Evolutionary conservation across 345 rosid species (phyloP).

Genomic region (Orychophragmus violaceus): DNA sequence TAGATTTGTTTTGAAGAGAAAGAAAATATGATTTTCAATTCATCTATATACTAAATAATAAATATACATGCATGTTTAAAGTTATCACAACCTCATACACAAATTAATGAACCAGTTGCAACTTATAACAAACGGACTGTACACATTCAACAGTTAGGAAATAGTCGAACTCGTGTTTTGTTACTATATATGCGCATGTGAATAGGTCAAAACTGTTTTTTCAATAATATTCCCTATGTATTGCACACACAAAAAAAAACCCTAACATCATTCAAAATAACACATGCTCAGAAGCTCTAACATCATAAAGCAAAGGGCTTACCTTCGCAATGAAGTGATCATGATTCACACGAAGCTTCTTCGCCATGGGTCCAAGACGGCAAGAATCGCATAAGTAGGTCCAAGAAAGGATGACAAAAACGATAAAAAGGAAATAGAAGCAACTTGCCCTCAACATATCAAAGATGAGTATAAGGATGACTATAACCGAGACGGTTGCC

Average conservation of each 20-base stretch:
- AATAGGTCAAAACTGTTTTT: not conserved
- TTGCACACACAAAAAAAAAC: not conserved
- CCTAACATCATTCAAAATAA: not conserved
- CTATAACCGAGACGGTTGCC: not conserved
- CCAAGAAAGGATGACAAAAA: constrained; percentile 31
- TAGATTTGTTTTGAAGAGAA: not conserved
- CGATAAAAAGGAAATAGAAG: constrained; percentile 32
- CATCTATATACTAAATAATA: not conserved
- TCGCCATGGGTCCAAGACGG: constrained; percentile 29
- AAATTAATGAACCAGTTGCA: not conserved
- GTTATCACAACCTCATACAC: not conserved
- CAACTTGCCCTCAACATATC: constrained; percentile 25
- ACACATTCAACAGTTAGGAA: not conserved
- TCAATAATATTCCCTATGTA: not conserved
- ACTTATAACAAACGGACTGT: too few species aligned
- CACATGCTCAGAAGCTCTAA: not conserved
- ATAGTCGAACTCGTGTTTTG: not conserved
- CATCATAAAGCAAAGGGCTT: not conserved
- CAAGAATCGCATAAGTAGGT: constrained; percentile 48
- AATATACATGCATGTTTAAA: not conserved
- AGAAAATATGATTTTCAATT: not conserved
- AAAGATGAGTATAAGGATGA: not conserved
- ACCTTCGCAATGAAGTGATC: constrained; percentile 18
- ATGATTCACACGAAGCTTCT: constrained; percentile 26
- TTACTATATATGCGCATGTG: not conserved